A percentile compares a stretch with the other conserved stretches of the same genome.
These are phyloP conservation scores for Dichomitus squalens DNA, from an alignment of 1,284 basidiomycete genomes.

Conservation along the genomic window DNA sequence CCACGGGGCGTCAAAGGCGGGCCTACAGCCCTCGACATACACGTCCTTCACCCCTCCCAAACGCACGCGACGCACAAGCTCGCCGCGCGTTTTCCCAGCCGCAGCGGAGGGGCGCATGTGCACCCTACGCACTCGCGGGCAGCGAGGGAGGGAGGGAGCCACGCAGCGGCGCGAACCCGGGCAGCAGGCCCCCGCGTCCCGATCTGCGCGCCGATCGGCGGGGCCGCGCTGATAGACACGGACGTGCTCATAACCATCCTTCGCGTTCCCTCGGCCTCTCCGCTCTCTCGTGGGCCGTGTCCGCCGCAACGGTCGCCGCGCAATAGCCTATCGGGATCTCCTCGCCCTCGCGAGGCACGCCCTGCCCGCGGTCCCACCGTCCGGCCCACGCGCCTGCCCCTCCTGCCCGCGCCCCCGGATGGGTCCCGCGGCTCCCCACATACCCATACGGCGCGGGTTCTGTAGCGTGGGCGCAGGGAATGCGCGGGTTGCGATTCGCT, in stretches of 20 bases:
- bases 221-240: conserved; percentile 27
- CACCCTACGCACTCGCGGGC: too few relatives aligned
- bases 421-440: conserved; percentile 1
- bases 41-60: conserved; percentile 15
- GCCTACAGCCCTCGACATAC: not conserved
- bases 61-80: conserved; percentile 1
- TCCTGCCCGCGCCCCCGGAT: not conserved
- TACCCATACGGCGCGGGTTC: conserved; percentile 18
- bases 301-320: conserved; percentile 19
- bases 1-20: not conserved
- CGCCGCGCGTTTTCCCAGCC: conserved; percentile 11
- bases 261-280: conserved; percentile 23
- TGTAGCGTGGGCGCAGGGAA: conserved; percentile 15
- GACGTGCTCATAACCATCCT: conserved; percentile 25
- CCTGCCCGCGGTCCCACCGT: conserved; percentile 5
- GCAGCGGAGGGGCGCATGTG: conserved; percentile 14
- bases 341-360: conserved; percentile 20
- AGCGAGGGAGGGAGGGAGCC: conserved; percentile 5
- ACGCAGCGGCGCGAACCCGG: not conserved
- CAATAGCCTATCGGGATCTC: conserved; percentile 26
- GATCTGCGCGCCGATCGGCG: conserved; percentile 18
- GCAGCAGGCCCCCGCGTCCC: too few relatives aligned
- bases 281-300: conserved; percentile 22
- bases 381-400: not conserved
- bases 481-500: conserved; percentile 13